phyloP scores from a whole-genome alignment of 169 alveolate species.

The Pseudocohnilembus persalinus region DNA sequence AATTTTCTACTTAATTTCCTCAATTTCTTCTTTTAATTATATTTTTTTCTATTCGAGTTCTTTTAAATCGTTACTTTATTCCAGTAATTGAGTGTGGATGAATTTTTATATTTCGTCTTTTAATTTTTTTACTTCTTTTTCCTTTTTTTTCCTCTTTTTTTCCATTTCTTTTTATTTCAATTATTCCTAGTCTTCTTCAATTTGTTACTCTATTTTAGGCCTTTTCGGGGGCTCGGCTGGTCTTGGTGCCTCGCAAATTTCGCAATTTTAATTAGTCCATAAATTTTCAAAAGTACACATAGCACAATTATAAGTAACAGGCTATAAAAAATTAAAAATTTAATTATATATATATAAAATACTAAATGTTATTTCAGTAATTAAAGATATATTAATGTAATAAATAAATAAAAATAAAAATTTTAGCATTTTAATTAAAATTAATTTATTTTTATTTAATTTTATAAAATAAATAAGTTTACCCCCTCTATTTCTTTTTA shows the following conservation, averaged over 20 bases:
- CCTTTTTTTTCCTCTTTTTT: slow-evolving; percentile 12
- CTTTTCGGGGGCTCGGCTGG: slow-evolving; percentile 38
- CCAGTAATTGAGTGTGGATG: no score
- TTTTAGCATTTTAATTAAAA: no score
- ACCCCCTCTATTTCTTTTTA: no score
- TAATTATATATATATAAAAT: no score
- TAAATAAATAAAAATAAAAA: no score
- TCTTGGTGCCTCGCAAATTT: slow-evolving; percentile 59
- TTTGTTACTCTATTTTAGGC: slow-evolving; percentile 4
- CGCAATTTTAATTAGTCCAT: slow-evolving; percentile 49
- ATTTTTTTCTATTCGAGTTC: not conserved
- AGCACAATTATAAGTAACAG: slow-evolving; percentile 56
- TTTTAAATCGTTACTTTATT: no score
- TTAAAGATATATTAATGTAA: no score
- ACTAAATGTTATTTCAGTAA: no score
- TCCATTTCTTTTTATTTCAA: slow-evolving; percentile 30
- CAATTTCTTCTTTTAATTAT: not conserved
- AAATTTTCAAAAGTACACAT: slow-evolving; percentile 69
- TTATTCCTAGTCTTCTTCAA: slow-evolving; percentile 35
- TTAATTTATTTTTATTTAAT: not conserved
- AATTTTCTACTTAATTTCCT: not conserved
- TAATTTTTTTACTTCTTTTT: slow-evolving; percentile 13
- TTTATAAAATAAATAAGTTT: no score
- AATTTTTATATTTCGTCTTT: slow-evolving; percentile 8
- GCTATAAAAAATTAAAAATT: not conserved